These are phyloP conservation scores for Periconia macrospinosa DNA, from an alignment of 2,329 filamentous ascomycete genomes.

Conservation along the genomic window DNA sequence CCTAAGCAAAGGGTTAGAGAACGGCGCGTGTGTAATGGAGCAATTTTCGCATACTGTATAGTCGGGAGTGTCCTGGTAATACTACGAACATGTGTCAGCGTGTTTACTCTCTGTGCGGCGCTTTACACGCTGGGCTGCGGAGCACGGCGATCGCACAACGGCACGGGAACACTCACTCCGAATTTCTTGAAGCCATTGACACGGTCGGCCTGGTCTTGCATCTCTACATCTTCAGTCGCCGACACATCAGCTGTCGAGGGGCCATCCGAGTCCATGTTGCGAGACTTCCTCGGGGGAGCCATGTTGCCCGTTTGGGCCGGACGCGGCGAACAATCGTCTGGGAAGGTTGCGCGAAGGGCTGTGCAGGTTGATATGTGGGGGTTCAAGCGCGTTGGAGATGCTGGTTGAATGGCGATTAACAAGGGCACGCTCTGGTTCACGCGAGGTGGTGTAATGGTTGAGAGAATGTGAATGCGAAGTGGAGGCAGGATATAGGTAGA, in stretches of 20 bases:
- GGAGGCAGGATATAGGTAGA: conserved; percentile 14
- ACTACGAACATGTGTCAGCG: conserved; percentile 41
- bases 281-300: conserved; percentile 39
- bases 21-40: neutral
- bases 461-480: neutral
- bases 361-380: neutral
- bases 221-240: conserved; percentile 42
- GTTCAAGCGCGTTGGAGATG: neutral
- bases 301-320: conserved; percentile 42
- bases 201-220: conserved; percentile 38
- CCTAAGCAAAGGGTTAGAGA: conserved; percentile 41
- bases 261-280: conserved; percentile 37
- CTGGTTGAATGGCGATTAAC: neutral
- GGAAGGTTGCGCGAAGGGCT: neutral
- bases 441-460: neutral
- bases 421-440: neutral
- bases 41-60: conserved; percentile 54
- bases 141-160: conserved; percentile 1
- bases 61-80: conserved; percentile 62
- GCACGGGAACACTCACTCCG: conserved; percentile 24
- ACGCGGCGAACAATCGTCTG: conserved; percentile 26
- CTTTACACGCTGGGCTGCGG: neutral
- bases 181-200: conserved; percentile 41
- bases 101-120: conserved; percentile 5
- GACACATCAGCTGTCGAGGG: conserved; percentile 42